Evolutionary conservation across 495 filamentous ascomycete genomes (phyloP), one percentile per base, ranked within the genome.

Genomic region (Penicillium psychrofluorescens): DNA sequence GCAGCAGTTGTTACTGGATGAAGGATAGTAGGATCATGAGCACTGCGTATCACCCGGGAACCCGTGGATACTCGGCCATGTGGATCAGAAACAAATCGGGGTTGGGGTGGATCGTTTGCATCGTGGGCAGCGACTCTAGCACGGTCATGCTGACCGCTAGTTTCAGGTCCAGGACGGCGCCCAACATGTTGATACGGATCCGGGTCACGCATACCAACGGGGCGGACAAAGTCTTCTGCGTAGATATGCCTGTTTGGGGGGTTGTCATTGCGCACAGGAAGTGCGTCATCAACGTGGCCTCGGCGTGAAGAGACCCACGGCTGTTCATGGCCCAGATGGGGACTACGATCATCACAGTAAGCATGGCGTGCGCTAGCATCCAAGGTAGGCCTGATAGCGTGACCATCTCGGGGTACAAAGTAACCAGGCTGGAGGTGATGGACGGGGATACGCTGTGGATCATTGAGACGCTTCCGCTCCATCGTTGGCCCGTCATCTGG

Each of bases 151-250:
- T 53, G 63, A 39, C 38, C 36, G 11, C 27, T 44, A 35, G 46
- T 42, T 50, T 54, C 55, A 35, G 41, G 40, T 36, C 40, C 51
- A 34, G 46, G 16, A 46, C 46, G 54, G 16, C 47, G 54, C 8
- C 41, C 13, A 7, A 44, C 36, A 36, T 62, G 56, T 27, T 58
- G 57, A 41, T 48, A 36, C 32, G 59, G 53, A 39, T 39, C 42
- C 30, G 53, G 45, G 32, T 64, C 62, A 35, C 48, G 55, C 15
- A 53, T 41, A 45, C 62, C 63, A 56, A 71, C 48, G 29, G 54
- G 53, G 43, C 63, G 67, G 41, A 68, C 57, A 44, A 71, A 68
- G 43, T 50, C 63, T 44, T 67, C 60, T 8, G 67, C 65, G 49
- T 71, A 67, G 12, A 58, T 44, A 16, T 53, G 57, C 22, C 56